phyloP scores from a whole-genome alignment of 768 basidiomycete genomes.

The Lactifluus pinguis region DNA sequence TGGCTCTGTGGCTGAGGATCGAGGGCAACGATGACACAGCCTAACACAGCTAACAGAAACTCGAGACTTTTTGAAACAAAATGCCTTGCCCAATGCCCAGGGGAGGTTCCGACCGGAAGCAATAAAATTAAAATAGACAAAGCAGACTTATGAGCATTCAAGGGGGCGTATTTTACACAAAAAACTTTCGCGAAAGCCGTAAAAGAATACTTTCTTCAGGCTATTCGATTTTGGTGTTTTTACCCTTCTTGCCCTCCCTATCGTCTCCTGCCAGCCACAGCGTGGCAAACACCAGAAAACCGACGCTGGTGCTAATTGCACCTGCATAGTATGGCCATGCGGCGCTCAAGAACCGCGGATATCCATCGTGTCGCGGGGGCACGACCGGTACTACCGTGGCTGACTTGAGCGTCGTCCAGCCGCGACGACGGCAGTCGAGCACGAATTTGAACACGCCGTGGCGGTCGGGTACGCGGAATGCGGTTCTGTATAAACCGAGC shows the following conservation, averaged over 20 bases:
- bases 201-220: neutral
- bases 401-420: conserved; percentile 66
- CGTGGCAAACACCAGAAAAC: conserved; percentile 78
- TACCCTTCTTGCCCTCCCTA: conserved; percentile 47
- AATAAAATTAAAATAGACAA: neutral
- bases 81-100: neutral
- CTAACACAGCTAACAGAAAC: no score
- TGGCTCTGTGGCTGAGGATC: no score
- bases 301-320: conserved; percentile 79
- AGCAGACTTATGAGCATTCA: neutral
- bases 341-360: conserved; percentile 89
- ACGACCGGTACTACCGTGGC: conserved; percentile 78
- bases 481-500: conserved; percentile 67
- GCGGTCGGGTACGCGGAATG: conserved; percentile 86
- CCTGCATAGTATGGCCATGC: conserved; percentile 95
- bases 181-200: neutral
- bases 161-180: neutral
- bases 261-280: conserved; percentile 83
- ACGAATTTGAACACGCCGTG: conserved; percentile 99
- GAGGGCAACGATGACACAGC: no score
- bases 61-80: no score
- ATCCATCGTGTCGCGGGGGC: conserved; percentile 89
- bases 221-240: conserved; percentile 28
- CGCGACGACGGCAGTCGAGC: conserved; percentile 75
- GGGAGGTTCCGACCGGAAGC: neutral